phyloP scores from a whole-genome alignment of 179 eudicot species.

The Dionaea muscipula region DNA sequence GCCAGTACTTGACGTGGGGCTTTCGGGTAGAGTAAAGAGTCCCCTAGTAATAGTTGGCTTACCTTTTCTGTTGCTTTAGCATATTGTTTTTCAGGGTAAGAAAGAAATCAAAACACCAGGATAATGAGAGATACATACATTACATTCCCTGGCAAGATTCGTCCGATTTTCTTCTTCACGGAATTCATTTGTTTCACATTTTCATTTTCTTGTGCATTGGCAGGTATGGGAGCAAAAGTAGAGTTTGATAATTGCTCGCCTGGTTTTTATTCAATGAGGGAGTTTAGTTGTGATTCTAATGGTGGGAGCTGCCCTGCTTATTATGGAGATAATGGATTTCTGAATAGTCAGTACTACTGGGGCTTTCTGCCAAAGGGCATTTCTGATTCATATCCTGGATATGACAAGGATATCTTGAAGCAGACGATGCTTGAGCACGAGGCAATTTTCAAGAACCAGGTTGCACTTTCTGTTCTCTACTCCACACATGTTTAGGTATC shows the following conservation, averaged over 20 bases:
- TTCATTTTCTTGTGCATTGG: conserved; percentile 6
- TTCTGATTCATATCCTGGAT: conserved; percentile 37
- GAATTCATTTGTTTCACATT: background rate
- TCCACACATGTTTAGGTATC: background rate
- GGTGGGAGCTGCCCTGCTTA: conserved; percentile 58
- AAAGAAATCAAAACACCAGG: no score
- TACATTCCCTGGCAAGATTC: no score
- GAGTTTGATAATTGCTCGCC: conserved; percentile 47
- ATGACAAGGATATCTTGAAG: conserved; percentile 52
- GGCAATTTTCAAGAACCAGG: conserved; percentile 71
- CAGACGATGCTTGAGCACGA: conserved; percentile 87
- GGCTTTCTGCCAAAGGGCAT: conserved; percentile 30
- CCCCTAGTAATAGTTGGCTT: no score
- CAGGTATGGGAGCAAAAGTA: conserved; percentile 90
- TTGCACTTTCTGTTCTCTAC: conserved; percentile 6
- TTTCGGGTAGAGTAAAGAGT: no score
- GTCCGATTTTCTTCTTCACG: background rate
- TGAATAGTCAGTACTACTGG: conserved; percentile 44
- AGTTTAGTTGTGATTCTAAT: conserved; percentile 59
- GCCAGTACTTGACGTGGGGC: no score
- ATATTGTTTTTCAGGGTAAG: no score
- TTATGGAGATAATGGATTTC: conserved; percentile 43
- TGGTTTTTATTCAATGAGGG: conserved; percentile 72
- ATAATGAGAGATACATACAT: no score
- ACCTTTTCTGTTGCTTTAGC: no score